Evolutionary conservation across 106 monocot genomes (phyloP).

Genomic region (Apostasia shenzhenica): DNA sequence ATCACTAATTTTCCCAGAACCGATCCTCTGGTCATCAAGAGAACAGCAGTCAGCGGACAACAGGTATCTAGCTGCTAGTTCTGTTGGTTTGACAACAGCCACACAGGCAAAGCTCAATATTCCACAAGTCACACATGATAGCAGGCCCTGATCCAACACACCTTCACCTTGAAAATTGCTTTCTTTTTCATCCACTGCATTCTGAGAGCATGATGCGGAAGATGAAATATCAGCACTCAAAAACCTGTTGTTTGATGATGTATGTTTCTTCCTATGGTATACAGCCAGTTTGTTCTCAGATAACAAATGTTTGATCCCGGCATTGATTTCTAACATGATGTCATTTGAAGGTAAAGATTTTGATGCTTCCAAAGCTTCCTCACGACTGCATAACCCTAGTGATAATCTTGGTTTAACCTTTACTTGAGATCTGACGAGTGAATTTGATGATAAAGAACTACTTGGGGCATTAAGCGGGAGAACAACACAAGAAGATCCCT

Average conservation of each 20-base stretch:
- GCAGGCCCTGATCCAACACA: conserved; percentile 62
- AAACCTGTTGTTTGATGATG: conserved; percentile 13
- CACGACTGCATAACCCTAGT: conserved; percentile 43
- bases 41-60: conserved; percentile 50
- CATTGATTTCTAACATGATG: conserved; percentile 20
- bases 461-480: conserved; percentile 38
- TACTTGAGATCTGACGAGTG: conserved; percentile 29
- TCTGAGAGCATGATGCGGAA: conserved; percentile 15
- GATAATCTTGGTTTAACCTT: conserved; percentile 60
- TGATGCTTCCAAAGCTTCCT: conserved; percentile 45
- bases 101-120: conserved; percentile 88
- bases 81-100: conserved; percentile 70
- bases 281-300: conserved; percentile 21
- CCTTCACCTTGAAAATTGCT: conserved; percentile 21
- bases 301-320: conserved; percentile 14
- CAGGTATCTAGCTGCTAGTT: conserved; percentile 42
- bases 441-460: conserved; percentile 23
- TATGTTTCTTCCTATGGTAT: conserved; percentile 12
- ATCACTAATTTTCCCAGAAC: conserved; percentile 16
- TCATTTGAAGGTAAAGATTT: conserved; percentile 24
- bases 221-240: conserved; percentile 7
- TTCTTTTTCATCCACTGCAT: conserved; percentile 33
- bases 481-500: conserved; percentile 57
- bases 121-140: conserved; percentile 92
- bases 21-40: conserved; percentile 20